Percentiles rank a stretch among this genome's conserved stretches.
Evolutionary conservation across 1,139 yeast genomes (phyloP).

Genomic region (Taiozyma sp.): DNA sequence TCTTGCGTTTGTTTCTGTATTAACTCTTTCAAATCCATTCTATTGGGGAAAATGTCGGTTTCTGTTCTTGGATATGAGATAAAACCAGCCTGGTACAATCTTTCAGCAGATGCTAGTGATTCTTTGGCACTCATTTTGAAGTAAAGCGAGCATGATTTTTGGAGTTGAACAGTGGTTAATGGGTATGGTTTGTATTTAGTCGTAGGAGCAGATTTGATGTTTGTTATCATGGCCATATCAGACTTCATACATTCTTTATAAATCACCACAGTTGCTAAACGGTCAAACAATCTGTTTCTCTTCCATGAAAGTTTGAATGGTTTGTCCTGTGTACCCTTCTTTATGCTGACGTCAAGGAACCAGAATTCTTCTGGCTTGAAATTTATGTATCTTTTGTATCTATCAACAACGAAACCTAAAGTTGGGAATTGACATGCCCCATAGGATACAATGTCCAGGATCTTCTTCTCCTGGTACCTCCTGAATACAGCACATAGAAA

Average conservation of each 20-base stretch:
- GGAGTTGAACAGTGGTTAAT: slow-evolving; percentile 91
- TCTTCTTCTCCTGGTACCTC: slow-evolving; percentile 17
- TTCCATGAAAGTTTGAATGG: slow-evolving; percentile 51
- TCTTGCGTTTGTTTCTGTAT: slow-evolving; percentile 55
- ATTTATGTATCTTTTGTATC: slow-evolving; percentile 67
- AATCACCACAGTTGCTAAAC: slow-evolving; percentile 52
- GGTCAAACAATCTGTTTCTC: slow-evolving; percentile 66
- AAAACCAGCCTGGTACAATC: slow-evolving; percentile 77
- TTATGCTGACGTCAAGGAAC: slow-evolving; percentile 53
- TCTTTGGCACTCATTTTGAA: slow-evolving; percentile 79
- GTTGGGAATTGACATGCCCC: slow-evolving; percentile 99
- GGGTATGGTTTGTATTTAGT: slow-evolving; percentile 82
- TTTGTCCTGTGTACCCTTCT: slow-evolving; percentile 28
- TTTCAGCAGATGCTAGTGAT: slow-evolving; percentile 81
- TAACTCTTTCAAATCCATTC: slow-evolving; percentile 61
- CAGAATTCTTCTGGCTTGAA: slow-evolving; percentile 80
- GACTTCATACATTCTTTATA: slow-evolving; percentile 59
- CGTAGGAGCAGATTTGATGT: slow-evolving; percentile 57
- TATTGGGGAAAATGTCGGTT: slow-evolving; percentile 77
- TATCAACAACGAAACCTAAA: slow-evolving; percentile 89
- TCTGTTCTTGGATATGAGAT: slow-evolving; percentile 97
- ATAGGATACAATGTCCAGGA: slow-evolving; percentile 49
- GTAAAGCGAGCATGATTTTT: slow-evolving; percentile 72
- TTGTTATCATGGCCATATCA: slow-evolving; percentile 45
- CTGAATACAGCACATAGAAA: slow-evolving; percentile 31